Percentiles rank a stretch among this genome's conserved stretches.
Evolutionary conservation across 2,329 filamentous ascomycete species (phyloP).

Genomic region (Truncatella angustata): DNA sequence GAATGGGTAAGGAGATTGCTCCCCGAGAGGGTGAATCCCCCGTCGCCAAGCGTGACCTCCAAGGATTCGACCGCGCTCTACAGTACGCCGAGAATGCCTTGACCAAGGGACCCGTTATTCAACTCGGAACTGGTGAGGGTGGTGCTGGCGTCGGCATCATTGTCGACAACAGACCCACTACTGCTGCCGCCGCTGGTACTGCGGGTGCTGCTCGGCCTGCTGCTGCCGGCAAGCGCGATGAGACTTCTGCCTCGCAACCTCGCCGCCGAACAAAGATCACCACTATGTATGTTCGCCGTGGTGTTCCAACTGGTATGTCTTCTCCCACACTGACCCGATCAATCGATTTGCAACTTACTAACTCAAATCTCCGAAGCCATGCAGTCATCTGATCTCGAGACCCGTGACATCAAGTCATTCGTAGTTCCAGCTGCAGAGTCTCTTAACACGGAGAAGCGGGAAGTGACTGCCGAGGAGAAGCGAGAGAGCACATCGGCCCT

Average conservation of each 20-base stretch:
- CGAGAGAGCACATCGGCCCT: constrained; percentile 28
- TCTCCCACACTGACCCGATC: neutral
- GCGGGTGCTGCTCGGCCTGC: constrained; percentile 14
- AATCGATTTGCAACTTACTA: constrained; percentile 15
- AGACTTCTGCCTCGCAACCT: constrained; percentile 23
- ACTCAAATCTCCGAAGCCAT: constrained; percentile 22
- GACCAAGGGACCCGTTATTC: constrained; percentile 35
- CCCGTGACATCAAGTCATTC: constrained; percentile 19
- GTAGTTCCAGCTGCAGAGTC: constrained; percentile 20
- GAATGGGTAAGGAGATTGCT: constrained; percentile 48
- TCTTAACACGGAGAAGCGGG: constrained; percentile 9
- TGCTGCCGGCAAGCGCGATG: constrained; percentile 20
- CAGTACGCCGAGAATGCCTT: constrained; percentile 37
- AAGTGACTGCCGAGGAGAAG: constrained; percentile 16
- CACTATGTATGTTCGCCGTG: constrained; percentile 45
- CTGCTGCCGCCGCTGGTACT: constrained; percentile 20
- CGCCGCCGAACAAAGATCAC: constrained; percentile 40
- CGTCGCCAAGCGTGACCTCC: constrained; percentile 34
- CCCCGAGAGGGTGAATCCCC: constrained; percentile 32
- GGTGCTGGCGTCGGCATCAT: constrained; percentile 40
- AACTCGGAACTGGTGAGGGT: constrained; percentile 38
- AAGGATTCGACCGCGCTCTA: constrained; percentile 39
- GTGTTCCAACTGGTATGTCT: constrained; percentile 40
- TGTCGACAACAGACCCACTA: constrained; percentile 29
- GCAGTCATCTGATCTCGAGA: constrained; percentile 23